A percentile compares a stretch with the other conserved stretches of the same genome.
Conservation (phyloP, 2,329 filamentous ascomycete species). For the Aspergillus luchuensis region DNA sequence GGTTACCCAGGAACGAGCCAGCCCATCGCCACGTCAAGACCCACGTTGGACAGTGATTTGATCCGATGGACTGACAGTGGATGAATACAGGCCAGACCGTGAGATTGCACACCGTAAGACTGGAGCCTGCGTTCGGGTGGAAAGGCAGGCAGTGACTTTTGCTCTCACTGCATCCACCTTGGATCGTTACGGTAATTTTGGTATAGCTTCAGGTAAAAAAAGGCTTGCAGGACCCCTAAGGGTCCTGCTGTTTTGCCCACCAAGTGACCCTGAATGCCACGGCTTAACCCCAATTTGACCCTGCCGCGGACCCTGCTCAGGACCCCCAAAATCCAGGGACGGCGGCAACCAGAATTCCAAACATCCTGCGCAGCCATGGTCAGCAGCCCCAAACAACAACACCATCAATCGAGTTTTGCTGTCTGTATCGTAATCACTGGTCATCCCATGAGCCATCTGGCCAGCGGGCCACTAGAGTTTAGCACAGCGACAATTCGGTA, state of each 20-base stretch:
- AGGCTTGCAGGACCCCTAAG: conserved; percentile 1
- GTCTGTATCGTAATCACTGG: not conserved
- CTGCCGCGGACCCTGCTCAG: conserved; percentile 3
- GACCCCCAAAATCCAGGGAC: conserved; percentile 4
- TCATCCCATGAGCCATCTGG: not conserved
- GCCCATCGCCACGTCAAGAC: conserved; percentile 14
- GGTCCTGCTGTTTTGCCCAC: not conserved
- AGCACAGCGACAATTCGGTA: conserved; percentile 2
- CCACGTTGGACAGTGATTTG: conserved; percentile 7
- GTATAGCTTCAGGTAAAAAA: not conserved
- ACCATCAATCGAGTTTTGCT: not conserved
- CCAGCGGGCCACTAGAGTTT: not conserved
- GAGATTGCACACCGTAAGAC: not conserved
- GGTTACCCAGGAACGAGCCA: not conserved
- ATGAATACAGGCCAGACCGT: not conserved
- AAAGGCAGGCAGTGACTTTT: not conserved
- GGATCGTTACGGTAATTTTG: conserved; percentile 1
- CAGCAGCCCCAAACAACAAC: not conserved
- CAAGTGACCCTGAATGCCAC: conserved; percentile 3
- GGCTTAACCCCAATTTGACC: not conserved
- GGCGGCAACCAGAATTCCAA: not conserved
- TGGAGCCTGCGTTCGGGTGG: not conserved
- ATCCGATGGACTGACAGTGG: conserved; percentile 2
- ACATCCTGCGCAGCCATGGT: not conserved
- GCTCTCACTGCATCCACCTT: not conserved